A percentile compares a stretch with the other conserved stretches of the same genome.
phyloP scores from a whole-genome alignment of 2,329 filamentous ascomycete genomes.

The Fusarium longipes region DNA sequence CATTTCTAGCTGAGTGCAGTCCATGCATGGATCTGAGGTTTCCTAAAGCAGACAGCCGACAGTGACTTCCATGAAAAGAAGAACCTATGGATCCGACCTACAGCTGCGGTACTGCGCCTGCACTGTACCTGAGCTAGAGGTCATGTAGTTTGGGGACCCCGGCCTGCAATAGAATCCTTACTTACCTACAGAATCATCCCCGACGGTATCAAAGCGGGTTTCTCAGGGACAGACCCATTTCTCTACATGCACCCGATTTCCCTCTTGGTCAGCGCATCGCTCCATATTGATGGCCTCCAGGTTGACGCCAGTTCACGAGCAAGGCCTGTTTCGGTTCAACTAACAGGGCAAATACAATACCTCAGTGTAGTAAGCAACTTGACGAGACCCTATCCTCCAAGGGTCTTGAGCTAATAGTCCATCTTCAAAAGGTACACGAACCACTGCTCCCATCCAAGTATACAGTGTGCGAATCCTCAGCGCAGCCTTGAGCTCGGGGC shows the following conservation, averaged over 20 bases:
- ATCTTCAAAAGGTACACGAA: slow-evolving; percentile 17
- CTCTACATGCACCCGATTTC: slow-evolving; percentile 26
- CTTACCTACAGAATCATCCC: slow-evolving; percentile 21
- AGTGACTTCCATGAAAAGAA: not conserved
- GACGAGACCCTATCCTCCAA: not conserved
- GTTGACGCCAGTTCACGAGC: slow-evolving; percentile 2
- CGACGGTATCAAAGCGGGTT: slow-evolving; percentile 29
- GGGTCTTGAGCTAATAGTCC: not conserved
- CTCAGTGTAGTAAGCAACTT: not conserved
- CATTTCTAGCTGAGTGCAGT: not conserved
- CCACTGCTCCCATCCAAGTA: slow-evolving; percentile 31
- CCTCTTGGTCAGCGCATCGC: slow-evolving; percentile 21
- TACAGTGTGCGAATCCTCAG: slow-evolving; percentile 41
- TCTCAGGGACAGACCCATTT: slow-evolving; percentile 27
- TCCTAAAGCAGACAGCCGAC: not conserved
- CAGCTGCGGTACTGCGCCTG: slow-evolving; percentile 8
- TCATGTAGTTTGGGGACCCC: slow-evolving; percentile 16
- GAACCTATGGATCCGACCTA: not conserved
- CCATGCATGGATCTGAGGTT: not conserved
- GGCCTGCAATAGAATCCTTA: not conserved
- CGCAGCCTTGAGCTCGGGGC: slow-evolving; percentile 46
- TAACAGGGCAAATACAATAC: not conserved
- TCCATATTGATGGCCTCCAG: slow-evolving; percentile 14
- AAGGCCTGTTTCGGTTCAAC: slow-evolving; percentile 4
- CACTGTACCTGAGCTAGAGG: slow-evolving; percentile 21